Base-by-base conservation (phyloP, 2,329 filamentous ascomycete genomes). In the Phyllosticta ampelicida region DNA sequence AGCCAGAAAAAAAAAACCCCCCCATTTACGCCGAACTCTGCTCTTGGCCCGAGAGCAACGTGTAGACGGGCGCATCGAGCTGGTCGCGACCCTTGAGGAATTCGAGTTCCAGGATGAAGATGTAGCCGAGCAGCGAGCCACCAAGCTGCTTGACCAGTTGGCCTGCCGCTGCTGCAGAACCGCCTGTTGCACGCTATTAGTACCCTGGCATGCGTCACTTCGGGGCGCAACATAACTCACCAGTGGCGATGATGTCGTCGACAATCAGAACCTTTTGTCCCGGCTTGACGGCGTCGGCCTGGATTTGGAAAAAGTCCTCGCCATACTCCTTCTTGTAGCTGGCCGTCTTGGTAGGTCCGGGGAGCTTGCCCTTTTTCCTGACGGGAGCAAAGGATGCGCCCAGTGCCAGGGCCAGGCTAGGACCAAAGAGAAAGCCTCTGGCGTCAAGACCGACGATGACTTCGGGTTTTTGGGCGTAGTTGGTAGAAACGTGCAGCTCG, bases 191-290 rank as follows among this genome's bases (percentile, higher is more conserved):
- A 54, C 23, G 54, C 61, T 54, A 30, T 53, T 50, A 53, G 55
- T 36, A 53, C 21, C 20, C 44, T 19, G 18, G 21, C 26, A 54
- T 48, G 48, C 52, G 52, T 54, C 49, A 51, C 53, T 11, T 21
- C 29, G 21, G 19, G 51, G 4, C 51, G 18, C 16, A 48, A 54
- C 51, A 53, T 48, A 59, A 76, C 86, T 73, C 79, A 96, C 92
- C 92, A 63, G 94, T 99, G 59, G 94, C 94, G 77, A 99, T 97
- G 70, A 99, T 95, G 73, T 99, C 94, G 74, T 99, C 94, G 29
- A 99, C 90, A 64, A 99, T 82, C 62, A 99, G 78, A 60, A 96
- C 92, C 73, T 86, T 91, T 77, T 96, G 89, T 36, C 91, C 91
- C 55, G 83, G 80, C 76, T 87, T 86, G 68, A 99, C 86, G 51